phyloP scores from a whole-genome alignment of 106 monocot species.

The Cymbidium sinense region DNA sequence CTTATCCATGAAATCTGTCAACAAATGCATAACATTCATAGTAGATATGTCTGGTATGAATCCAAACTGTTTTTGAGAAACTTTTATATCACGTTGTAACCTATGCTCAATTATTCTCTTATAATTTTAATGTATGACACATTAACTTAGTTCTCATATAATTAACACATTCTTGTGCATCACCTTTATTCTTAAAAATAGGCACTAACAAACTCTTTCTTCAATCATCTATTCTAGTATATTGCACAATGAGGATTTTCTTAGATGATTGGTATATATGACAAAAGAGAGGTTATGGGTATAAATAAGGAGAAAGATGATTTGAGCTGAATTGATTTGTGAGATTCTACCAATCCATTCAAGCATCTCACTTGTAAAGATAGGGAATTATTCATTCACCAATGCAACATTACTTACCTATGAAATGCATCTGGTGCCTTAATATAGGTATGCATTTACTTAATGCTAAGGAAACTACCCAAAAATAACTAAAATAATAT shows the following conservation, averaged over 20 bases:
- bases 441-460: neutral
- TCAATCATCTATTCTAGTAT: no score
- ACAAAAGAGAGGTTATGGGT: neutral
- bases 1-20: no score
- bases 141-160: no score
- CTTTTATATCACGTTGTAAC: no score
- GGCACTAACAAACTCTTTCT: no score
- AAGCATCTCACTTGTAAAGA: neutral
- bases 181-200: no score
- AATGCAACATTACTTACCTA: neutral
- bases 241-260: neutral
- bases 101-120: no score
- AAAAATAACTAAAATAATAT: constrained; percentile 1
- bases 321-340: neutral
- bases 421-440: neutral
- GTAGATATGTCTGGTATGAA: no score
- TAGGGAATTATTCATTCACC: neutral
- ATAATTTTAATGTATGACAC: no score
- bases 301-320: neutral
- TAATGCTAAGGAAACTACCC: neutral
- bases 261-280: neutral
- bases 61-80: no score
- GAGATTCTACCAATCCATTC: neutral
- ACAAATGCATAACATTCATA: no score
- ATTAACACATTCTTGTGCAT: no score